Evolutionary conservation across 805 yeast genomes (phyloP), one percentile per base, ranked within the genome.

Genomic region (Kuraishia borneana): DNA sequence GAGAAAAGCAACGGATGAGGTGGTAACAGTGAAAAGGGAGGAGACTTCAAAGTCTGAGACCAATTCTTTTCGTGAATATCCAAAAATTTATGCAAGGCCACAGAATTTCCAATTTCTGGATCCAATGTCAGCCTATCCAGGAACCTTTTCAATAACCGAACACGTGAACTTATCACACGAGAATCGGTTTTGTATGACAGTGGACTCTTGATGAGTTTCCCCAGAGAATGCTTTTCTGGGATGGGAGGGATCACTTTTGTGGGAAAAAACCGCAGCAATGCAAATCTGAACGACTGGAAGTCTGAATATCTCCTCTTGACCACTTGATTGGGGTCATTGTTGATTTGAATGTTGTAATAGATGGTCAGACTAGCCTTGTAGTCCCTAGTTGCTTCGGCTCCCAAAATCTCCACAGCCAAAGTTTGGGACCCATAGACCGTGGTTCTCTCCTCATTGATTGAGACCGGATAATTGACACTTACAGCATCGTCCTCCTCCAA

Each of bases 211-310:
- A 58, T 38, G 14, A 55, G 40, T 26, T 47, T 41, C 30, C 70
- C 56, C 12, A 73, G 42, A 2, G 76, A 65, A 41, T 82, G 92
- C 48, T 82, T 83, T 50, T 79, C 82, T 0, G 98, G 98, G n/a
- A 92, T 84, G 1, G 96, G 96, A 3, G 99, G 97, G 7, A 92
- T 74, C 8, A 92, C 71, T n/a, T 83, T 57, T 4, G 94, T 75
- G 3, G 97, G 98, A 46, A 81, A 79, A 35, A 88, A 63, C 42
- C 76, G 73, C 2, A 74, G 60, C 22, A 92, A 60, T 4, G 77
- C 70, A 20, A 73, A 76, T 37, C 96, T 65, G 25, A 92, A 64
- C 26, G 88, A 76, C 45, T 78, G 94, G 50, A 92, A 92, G 54
- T 92, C 99, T 6, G 95, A 80, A 52, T 92, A 92, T 32, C 97